Base-by-base conservation (phyloP, 352 stramenopile genomes). In the Globisporangium nunn region DNA sequence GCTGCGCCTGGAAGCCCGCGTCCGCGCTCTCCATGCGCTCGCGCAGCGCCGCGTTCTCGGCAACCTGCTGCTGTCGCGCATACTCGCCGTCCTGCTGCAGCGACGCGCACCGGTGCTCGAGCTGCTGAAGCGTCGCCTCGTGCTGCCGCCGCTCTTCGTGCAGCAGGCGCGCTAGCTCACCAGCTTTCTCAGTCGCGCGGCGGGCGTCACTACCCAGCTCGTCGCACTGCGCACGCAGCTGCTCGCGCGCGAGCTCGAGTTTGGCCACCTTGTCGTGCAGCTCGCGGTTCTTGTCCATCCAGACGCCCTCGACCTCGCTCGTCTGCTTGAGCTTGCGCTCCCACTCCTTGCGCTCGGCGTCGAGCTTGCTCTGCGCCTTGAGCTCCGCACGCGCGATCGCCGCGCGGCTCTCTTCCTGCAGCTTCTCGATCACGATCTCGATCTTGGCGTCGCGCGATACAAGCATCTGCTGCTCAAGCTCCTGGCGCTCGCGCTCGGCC, bases 221-320 rank as follows among this genome's bases (percentile, higher is more conserved):
- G 29, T 88, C 68, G 50, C 80, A 78, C 49, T 91, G 66, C 12
- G 55, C 50, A 1, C 68, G 71, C 10, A 86, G 52, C 48, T 77
- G 59, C n/a, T 88, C 73, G 40, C 75, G 63, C 29, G 56, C 48
- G 12, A 71, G 59, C 46, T 88, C 75, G 44, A 88, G 56, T 29
- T 73, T 76, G 53, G 63, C 65, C 39, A 84, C 57, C 49, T 88
- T 87, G 41, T 88, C 82, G 58, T 87, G 79, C 40, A 92, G 61
- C 58, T 88, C 79, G 17, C 78, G 74, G 58, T 87, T 90, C 69
- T 92, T 90, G 41, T 90, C 82, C 79, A 92, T 90, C 82, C 82
- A 92, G n/a, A 88, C 78, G 35, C 64, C 66, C 28, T 91, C 80
- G n/a, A 89, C 80, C 58, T 93, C 78, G 59, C 68, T 81, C 17